Conservation (phyloP, 2,329 filamentous ascomycete genomes). For the Leptodontidium sp. region DNA sequence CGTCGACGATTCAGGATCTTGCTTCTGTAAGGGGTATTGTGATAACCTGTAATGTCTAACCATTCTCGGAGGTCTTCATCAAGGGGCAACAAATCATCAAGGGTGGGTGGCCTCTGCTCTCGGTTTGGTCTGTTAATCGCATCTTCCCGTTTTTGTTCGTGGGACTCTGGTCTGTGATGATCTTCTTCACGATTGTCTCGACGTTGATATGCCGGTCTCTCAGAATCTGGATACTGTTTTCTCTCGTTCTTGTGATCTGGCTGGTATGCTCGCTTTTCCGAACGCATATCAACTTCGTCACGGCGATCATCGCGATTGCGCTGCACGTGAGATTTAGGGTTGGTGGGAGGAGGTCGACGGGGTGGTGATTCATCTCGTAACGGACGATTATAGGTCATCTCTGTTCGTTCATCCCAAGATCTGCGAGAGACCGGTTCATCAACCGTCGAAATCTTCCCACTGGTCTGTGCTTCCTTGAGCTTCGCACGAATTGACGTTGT, state of each 20-base stretch:
- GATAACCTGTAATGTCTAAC: constrained; percentile 48
- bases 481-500: constrained; percentile 28
- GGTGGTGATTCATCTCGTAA: constrained; percentile 33
- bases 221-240: constrained; percentile 32
- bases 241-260: constrained; percentile 35
- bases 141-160: constrained; percentile 34
- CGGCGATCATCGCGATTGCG: constrained; percentile 36
- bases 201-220: constrained; percentile 29
- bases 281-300: constrained; percentile 35
- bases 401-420: constrained; percentile 28
- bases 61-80: constrained; percentile 48
- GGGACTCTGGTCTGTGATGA: constrained; percentile 29
- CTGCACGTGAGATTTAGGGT: constrained; percentile 29
- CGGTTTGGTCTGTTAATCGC: constrained; percentile 18
- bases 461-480: constrained; percentile 33
- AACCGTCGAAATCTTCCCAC: constrained; percentile 28
- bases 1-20: constrained; percentile 44
- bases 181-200: constrained; percentile 36
- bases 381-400: constrained; percentile 20
- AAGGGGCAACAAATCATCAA: constrained; percentile 40
- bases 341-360: constrained; percentile 32
- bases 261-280: constrained; percentile 29
- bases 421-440: constrained; percentile 32
- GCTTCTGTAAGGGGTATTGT: constrained; percentile 47
- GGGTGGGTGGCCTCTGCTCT: constrained; percentile 34